Evolutionary conservation across 257 asterid species (phyloP).

Genomic region (Solanum virginianum): DNA sequence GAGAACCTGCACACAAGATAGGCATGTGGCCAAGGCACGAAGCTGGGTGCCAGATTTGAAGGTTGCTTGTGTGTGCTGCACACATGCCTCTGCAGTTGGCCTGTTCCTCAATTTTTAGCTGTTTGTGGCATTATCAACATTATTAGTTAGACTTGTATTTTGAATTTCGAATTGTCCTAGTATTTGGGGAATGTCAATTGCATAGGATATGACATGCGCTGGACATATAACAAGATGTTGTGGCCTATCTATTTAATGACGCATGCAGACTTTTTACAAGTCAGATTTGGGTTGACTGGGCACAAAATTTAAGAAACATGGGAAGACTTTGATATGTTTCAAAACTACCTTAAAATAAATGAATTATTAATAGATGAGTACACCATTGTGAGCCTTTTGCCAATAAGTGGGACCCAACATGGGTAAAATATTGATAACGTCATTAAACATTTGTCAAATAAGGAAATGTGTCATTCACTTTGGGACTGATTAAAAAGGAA

Average conservation of each 20-base stretch:
- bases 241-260: neutral
- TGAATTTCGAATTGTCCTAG: neutral
- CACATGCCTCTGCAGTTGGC: neutral
- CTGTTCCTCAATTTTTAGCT: neutral
- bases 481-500: neutral
- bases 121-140: neutral
- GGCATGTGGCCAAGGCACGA: neutral
- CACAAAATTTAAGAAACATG: neutral
- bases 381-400: too few species aligned
- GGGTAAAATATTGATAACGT: neutral
- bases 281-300: neutral
- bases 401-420: too few species aligned
- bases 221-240: neutral
- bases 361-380: too few species aligned
- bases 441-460: neutral
- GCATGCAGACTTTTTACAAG: neutral
- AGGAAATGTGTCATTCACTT: neutral
- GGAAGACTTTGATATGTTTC: neutral
- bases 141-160: neutral
- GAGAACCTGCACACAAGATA: neutral
- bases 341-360: too few species aligned
- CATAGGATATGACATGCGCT: neutral
- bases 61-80: neutral
- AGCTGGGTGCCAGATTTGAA: neutral
- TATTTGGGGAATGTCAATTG: neutral